Base-by-base conservation (phyloP, 805 yeast species). In the Wickerhamomyces chambardii region DNA sequence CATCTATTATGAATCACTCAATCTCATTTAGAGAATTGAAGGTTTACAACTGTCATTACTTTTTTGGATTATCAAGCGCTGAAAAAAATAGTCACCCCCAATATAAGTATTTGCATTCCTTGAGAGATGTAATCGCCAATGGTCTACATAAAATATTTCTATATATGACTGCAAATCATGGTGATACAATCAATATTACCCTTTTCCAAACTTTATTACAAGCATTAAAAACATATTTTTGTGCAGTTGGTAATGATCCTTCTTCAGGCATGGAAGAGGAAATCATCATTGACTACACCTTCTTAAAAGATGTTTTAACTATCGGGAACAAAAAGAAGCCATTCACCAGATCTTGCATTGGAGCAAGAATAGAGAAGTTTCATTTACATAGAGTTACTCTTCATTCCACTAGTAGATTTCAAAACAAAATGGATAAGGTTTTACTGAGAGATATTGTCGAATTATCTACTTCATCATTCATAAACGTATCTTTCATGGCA, bases 161-260 rank as follows among this genome's bases (percentile, higher is more conserved):
- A 8, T 70, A 67, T 42, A 55, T 86, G 37, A 46, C 57, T 6
- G 53, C 62, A 2, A 58, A 71, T 33, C 69, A 68, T 30, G 76
- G 71, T 29, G 86, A 84, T 40, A 12, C 27, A 7, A 14, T 24
- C 14, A 80, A 84, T 40, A 71, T 82, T 7, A 70, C 73, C 11
- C 51, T 82, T 6, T 70, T 78, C 50, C 75, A 75, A 41, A 72
- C 75, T 31, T 65, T 80, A 25, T 57, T 86, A 24, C 73, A 75
- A 47, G 77, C 80, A 4, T 51, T 81, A 30, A 75, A 80, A 41
- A 73, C 80, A 6, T 92, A 94, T 85, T 78, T 81, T 45, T 66
- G 81, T 18, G 92, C 86, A 50, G 80, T 81, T 18, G 95, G 95
- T 2, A 68, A 73, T 36, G 94, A 84, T 44, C 61, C 81, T 11